Conservation (phyloP, 208 protist species). For the Leishmania tropica region DNA sequence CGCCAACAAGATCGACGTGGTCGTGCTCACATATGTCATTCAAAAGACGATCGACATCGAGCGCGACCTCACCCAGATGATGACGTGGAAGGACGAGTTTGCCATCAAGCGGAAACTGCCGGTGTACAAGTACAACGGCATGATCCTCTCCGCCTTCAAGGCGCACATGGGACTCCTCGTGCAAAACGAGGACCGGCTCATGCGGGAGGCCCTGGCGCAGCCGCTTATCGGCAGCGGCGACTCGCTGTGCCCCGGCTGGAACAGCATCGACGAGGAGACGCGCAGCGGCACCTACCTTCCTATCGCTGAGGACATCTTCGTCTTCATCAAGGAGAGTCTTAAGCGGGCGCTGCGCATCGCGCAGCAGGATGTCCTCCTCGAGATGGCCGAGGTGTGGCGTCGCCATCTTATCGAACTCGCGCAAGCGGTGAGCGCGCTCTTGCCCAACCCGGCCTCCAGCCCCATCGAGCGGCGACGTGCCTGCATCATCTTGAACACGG, state of each 20-base stretch:
- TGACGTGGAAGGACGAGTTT: conserved; percentile 83
- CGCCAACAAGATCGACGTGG: conserved; percentile 82
- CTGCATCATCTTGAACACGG: conserved; percentile 90
- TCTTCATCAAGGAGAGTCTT: conserved; percentile 91
- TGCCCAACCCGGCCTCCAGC: conserved; percentile 46
- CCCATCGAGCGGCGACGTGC: conserved; percentile 62
- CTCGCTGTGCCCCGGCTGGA: conserved; percentile 70
- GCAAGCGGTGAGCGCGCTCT: conserved; percentile 34
- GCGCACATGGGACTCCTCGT: conserved; percentile 86
- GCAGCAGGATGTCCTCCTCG: conserved; percentile 85
- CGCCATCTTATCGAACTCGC: conserved; percentile 72
- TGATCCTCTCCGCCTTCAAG: conserved; percentile 84
- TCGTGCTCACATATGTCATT: conserved; percentile 88
- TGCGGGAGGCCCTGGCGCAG: conserved; percentile 86
- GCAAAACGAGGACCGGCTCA: conserved; percentile 81
- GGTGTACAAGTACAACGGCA: conserved; percentile 83
- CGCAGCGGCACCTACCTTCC: conserved; percentile 65
- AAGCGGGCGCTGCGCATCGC: conserved; percentile 82
- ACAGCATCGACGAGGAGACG: conserved; percentile 57
- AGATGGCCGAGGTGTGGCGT: conserved; percentile 88
- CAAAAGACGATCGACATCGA: conserved; percentile 95
- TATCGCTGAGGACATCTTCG: conserved; percentile 90
- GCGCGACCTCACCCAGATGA: conserved; percentile 82
- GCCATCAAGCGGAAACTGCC: conserved; percentile 52
- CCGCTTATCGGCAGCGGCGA: conserved; percentile 81